A percentile compares a stretch with the other conserved stretches of the same genome.
phyloP scores from a whole-genome alignment of 2,329 filamentous ascomycete genomes.

The Harringtonia lauricola region DNA sequence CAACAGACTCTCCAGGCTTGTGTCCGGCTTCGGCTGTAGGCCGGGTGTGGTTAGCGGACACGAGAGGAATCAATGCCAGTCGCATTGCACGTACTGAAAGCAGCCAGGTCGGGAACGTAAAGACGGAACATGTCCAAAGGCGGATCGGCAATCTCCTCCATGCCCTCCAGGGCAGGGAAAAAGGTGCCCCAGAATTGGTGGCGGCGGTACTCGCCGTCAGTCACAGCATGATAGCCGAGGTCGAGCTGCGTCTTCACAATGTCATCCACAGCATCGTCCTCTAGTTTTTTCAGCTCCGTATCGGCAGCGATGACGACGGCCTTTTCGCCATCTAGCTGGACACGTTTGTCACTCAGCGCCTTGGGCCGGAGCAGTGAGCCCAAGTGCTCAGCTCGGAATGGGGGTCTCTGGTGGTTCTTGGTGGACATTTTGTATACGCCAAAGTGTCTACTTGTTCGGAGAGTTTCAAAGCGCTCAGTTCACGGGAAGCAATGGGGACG shows the following conservation, averaged over 20 bases:
- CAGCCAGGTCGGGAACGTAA: slow-evolving; percentile 28
- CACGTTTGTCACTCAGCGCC: slow-evolving; percentile 38
- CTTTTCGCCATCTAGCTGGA: slow-evolving; percentile 23
- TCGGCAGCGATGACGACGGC: slow-evolving; percentile 26
- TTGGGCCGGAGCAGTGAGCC: slow-evolving; percentile 64
- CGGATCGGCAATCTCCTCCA: slow-evolving; percentile 24
- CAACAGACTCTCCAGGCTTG: slow-evolving; percentile 33
- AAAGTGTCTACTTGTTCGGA: too few species aligned
- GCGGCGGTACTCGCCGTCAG: slow-evolving; percentile 47
- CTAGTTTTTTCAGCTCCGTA: slow-evolving; percentile 35
- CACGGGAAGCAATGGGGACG: too few species aligned
- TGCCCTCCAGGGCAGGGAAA: slow-evolving; percentile 27
- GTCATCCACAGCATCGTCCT: slow-evolving; percentile 47
- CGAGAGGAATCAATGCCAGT: not conserved
- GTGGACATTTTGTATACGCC: slow-evolving; percentile 9
- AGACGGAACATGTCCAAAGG: slow-evolving; percentile 24
- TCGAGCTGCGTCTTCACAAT: slow-evolving; percentile 49
- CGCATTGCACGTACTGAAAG: slow-evolving; percentile 22
- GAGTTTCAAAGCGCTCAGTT: too few species aligned
- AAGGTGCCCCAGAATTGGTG: slow-evolving; percentile 23
- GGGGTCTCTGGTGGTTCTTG: slow-evolving; percentile 12
- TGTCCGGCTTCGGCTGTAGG: slow-evolving; percentile 28
- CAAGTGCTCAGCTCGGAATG: slow-evolving; percentile 56
- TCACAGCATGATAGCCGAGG: slow-evolving; percentile 43
- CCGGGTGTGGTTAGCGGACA: not conserved